Evolutionary conservation across 2,329 filamentous ascomycete genomes (phyloP).

Genomic region (Colletotrichum sp.): DNA sequence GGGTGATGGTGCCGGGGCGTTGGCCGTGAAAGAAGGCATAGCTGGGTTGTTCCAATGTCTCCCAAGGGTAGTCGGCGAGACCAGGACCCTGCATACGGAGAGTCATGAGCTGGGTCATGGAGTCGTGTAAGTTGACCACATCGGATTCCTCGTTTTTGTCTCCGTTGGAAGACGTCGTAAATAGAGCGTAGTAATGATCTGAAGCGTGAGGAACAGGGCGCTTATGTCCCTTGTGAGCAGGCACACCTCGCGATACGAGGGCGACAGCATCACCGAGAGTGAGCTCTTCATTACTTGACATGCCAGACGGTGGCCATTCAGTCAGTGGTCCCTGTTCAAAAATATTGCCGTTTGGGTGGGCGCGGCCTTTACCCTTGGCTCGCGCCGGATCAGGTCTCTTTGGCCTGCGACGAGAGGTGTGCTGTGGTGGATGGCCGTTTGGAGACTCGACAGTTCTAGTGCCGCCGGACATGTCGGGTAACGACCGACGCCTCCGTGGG

Average conservation of each 20-base stretch:
- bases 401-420: constrained; percentile 43
- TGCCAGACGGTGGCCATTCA: constrained; percentile 62
- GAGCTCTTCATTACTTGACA: constrained; percentile 55
- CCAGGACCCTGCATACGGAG: constrained; percentile 51
- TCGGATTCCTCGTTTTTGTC: constrained; percentile 52
- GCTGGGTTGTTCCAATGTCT: constrained; percentile 77
- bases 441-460: constrained; percentile 13
- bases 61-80: constrained; percentile 61
- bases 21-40: constrained; percentile 71
- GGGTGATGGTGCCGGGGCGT: constrained; percentile 71
- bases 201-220: constrained; percentile 58
- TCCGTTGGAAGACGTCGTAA: constrained; percentile 54
- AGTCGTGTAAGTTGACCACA: constrained; percentile 53
- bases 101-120: constrained; percentile 65
- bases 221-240: constrained; percentile 60
- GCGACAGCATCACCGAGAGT: constrained; percentile 59
- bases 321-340: constrained; percentile 44
- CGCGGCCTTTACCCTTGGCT: constrained; percentile 44
- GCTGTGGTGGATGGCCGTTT: not conserved
- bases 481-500: constrained; percentile 26
- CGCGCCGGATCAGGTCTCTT: constrained; percentile 42
- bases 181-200: constrained; percentile 61
- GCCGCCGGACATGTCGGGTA: constrained; percentile 3
- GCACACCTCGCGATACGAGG: constrained; percentile 63
- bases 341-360: constrained; percentile 32